phyloP scores from a whole-genome alignment of 495 filamentous ascomycete species.

The Tuber calosporum region DNA sequence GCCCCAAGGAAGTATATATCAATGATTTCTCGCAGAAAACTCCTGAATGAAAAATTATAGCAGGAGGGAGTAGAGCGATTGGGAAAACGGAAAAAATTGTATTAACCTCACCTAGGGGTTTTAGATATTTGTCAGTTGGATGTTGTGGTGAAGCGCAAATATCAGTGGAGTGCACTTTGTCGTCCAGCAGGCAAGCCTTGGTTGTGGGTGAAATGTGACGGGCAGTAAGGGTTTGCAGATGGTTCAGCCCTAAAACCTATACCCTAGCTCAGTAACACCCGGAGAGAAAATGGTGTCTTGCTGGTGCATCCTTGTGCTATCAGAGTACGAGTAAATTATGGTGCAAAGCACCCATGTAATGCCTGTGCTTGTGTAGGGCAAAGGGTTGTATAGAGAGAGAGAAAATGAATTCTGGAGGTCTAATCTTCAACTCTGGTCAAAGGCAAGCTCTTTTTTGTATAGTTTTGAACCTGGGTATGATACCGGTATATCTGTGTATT shows the following conservation, averaged over 20 bases:
- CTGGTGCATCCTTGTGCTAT: too few species aligned
- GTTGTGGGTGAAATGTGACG: constrained; percentile 33
- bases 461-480: too few species aligned
- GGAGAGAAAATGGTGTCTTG: too few species aligned
- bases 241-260: constrained; percentile 14
- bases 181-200: constrained; percentile 10
- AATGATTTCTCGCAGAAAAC: neutral
- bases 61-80: neutral
- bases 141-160: constrained; percentile 3
- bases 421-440: too few species aligned
- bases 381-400: too few species aligned
- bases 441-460: too few species aligned
- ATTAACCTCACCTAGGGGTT: neutral
- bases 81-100: neutral
- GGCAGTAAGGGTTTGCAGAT: constrained; percentile 22
- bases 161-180: constrained; percentile 10
- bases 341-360: too few species aligned
- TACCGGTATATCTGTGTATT: too few species aligned
- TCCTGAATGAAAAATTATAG: constrained; percentile 9
- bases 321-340: too few species aligned
- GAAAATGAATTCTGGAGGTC: too few species aligned
- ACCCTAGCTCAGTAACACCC: neutral
- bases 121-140: constrained; percentile 11
- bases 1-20: constrained; percentile 2
- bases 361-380: too few species aligned